Percentiles rank a stretch among this genome's conserved stretches.
phyloP scores from a whole-genome alignment of 1,284 basidiomycete species.

The Ustilago curta region DNA sequence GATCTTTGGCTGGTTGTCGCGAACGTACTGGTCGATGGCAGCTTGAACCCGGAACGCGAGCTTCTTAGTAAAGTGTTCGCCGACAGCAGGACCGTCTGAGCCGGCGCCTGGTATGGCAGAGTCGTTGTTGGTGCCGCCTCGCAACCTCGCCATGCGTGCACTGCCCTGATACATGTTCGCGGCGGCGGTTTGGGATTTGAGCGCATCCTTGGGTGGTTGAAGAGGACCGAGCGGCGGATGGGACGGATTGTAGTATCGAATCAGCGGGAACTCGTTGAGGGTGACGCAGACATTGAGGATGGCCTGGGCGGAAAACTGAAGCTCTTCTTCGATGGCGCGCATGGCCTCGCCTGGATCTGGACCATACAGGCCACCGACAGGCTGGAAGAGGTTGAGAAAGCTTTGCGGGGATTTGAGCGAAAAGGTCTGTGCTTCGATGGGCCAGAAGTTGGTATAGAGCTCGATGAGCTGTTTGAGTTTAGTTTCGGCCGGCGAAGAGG shows the following conservation, averaged over 20 bases:
- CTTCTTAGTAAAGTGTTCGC: conserved; percentile 63
- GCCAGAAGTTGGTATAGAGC: conserved; percentile 66
- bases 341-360: conserved; percentile 57
- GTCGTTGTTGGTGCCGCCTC: conserved; percentile 40
- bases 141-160: conserved; percentile 52
- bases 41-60: conserved; percentile 60
- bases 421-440: conserved; percentile 60
- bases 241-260: conserved; percentile 89
- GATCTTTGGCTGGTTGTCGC: conserved; percentile 72
- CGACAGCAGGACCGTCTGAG: conserved; percentile 15
- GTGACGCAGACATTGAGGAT: conserved; percentile 84
- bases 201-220: conserved; percentile 50
- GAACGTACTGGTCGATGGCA: conserved; percentile 55
- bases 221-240: conserved; percentile 85
- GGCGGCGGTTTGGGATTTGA: conserved; percentile 47
- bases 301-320: conserved; percentile 61
- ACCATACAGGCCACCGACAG: conserved; percentile 72
- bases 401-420: conserved; percentile 61
- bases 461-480: conserved; percentile 66
- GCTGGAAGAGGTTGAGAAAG: conserved; percentile 53
- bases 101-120: conserved; percentile 19
- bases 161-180: conserved; percentile 53
- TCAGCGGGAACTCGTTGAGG: conserved; percentile 90
- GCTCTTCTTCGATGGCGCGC: conserved; percentile 61
- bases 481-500: conserved; percentile 63